phyloP scores from a whole-genome alignment of 2,329 filamentous ascomycete species.

The Aspergillus sp. region DNA sequence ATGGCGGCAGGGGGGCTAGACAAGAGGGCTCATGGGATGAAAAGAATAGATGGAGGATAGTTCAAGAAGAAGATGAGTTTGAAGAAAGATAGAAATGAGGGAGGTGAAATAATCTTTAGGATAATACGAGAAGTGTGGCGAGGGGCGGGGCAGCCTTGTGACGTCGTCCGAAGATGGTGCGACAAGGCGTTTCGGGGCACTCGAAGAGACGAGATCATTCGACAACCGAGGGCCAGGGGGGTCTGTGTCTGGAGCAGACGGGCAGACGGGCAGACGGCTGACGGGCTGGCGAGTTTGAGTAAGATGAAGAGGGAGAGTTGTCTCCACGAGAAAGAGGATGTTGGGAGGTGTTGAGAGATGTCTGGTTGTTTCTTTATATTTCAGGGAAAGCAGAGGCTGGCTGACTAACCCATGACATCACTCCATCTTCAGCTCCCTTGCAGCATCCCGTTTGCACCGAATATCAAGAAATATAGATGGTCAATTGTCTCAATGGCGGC shows the following conservation, averaged over 20 bases:
- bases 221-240: too few species aligned
- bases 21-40: conserved; percentile 7
- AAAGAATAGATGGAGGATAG: conserved; percentile 8
- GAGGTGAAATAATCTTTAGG: not conserved
- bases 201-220: too few species aligned
- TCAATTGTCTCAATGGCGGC: too few species aligned
- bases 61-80: conserved; percentile 11
- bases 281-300: not conserved
- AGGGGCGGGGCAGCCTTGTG: conserved; percentile 2
- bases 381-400: not conserved
- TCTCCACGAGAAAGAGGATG: too few species aligned
- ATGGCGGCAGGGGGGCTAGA: conserved; percentile 19
- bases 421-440: not conserved
- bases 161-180: not conserved
- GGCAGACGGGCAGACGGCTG: too few species aligned
- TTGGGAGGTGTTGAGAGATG: not conserved
- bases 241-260: too few species aligned
- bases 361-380: too few species aligned
- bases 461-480: too few species aligned
- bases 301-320: not conserved
- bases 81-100: conserved; percentile 8
- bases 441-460: too few species aligned
- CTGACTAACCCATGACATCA: not conserved
- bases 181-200: too few species aligned
- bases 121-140: conserved; percentile 16